Conservation (phyloP, 2,329 filamentous ascomycete species). For the Alternaria sp. region DNA sequence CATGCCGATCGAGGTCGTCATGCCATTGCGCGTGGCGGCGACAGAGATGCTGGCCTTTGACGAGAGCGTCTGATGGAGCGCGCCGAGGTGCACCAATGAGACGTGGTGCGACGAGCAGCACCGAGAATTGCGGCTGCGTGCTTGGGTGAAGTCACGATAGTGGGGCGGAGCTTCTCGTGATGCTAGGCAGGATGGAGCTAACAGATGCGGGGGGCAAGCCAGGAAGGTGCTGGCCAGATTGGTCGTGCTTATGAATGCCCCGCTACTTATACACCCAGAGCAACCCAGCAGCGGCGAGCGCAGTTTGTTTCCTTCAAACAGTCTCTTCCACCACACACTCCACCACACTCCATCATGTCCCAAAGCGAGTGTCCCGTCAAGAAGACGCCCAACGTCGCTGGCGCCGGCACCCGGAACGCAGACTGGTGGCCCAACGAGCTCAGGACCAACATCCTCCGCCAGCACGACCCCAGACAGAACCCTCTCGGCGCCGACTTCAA, state of each 20-base stretch:
- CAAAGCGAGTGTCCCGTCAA: constrained; percentile 45
- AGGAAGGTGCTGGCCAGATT: constrained; percentile 32
- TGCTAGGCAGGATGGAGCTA: constrained; percentile 26
- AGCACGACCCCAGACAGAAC: constrained; percentile 69
- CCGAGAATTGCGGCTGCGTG: neutral
- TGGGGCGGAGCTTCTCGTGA: constrained; percentile 17
- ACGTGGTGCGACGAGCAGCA: neutral
- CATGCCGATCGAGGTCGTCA: constrained; percentile 2
- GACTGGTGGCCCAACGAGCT: constrained; percentile 79
- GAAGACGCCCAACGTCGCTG: constrained; percentile 48
- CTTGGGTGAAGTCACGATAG: constrained; percentile 1
- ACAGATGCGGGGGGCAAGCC: constrained; percentile 31
- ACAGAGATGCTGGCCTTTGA: neutral
- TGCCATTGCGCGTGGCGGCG: neutral
- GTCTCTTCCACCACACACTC: constrained; percentile 14
- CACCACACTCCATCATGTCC: constrained; percentile 37
- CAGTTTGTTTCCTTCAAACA: constrained; percentile 12
- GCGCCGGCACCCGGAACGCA: constrained; percentile 69
- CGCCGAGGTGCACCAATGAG: neutral
- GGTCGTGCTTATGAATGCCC: constrained; percentile 37
- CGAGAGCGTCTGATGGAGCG: neutral
- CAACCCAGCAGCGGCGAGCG: constrained; percentile 2
- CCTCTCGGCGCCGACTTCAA: constrained; percentile 71
- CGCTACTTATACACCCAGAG: constrained; percentile 29
- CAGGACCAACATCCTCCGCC: constrained; percentile 74